These are phyloP conservation scores for Podila verticillata DNA, from an alignment of 192 early-diverging fungal genomes.

Conservation along the genomic window DNA sequence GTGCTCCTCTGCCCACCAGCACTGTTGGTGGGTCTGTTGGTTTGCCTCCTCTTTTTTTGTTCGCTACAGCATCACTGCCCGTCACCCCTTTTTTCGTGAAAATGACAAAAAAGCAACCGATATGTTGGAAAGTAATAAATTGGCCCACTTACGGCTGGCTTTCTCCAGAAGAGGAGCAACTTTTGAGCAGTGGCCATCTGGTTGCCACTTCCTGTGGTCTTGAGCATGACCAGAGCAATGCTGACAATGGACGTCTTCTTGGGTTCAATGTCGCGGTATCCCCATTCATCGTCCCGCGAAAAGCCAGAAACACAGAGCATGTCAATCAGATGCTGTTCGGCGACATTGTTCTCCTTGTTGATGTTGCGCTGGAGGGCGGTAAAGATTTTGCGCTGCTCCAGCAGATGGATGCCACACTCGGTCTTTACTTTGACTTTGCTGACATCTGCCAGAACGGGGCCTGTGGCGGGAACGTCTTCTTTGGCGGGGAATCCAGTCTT, in stretches of 20 bases:
- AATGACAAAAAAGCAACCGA: neutral
- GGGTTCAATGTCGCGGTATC: conserved; percentile 77
- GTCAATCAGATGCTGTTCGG: conserved; percentile 84
- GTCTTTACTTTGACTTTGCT: conserved; percentile 60
- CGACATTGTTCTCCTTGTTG: conserved; percentile 69
- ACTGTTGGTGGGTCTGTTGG: neutral
- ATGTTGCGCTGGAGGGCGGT: conserved; percentile 79
- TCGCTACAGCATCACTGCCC: neutral
- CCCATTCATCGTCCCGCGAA: conserved; percentile 75
- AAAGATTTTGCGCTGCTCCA: conserved; percentile 77
- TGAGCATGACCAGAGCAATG: conserved; percentile 73
- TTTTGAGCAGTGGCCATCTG: conserved; percentile 81
- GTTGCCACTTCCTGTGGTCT: conserved; percentile 71
- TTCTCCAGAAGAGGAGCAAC: conserved; percentile 81
- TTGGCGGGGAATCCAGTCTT: conserved; percentile 37
- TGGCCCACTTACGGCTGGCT: conserved; percentile 71
- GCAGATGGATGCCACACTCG: conserved; percentile 68
- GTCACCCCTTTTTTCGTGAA: neutral
- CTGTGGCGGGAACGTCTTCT: conserved; percentile 32
- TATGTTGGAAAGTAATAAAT: conserved; percentile 4
- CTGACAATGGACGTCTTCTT: conserved; percentile 73
- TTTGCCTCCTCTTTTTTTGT: neutral
- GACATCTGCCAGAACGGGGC: conserved; percentile 20
- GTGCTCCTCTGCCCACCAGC: too few species aligned
- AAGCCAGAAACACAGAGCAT: conserved; percentile 86